Evolutionary conservation across 768 basidiomycete genomes (phyloP), one percentile per base, ranked within the genome.

Genomic region (Rubroboletus satanas): DNA sequence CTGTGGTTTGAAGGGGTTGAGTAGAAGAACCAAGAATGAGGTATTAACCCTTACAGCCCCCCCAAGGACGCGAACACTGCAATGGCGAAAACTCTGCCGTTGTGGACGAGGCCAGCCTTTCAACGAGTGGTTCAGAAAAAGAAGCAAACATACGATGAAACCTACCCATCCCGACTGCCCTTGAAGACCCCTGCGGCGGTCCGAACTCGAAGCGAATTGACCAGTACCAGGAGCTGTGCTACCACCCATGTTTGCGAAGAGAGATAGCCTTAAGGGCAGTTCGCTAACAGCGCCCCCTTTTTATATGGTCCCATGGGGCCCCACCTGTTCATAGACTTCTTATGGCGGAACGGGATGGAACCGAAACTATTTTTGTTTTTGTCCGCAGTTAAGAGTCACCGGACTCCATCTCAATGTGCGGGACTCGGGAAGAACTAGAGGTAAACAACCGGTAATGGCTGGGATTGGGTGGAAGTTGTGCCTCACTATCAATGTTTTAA

Each of bases 21-120:
- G 48, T 33, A 33, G 35, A n/a, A 14, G 11, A 1, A 44, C 15
- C 14, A 29, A 51, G 23, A 14, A 41, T 15, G n/a, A 46, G 31
- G 7, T 18, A 48, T 26, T 33, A 18, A 15, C 21, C 76, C 85
- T 62, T 73, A 84, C 78, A 92, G 69, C 62, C 88, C 88, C 66
- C 90, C 90, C 21, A 90, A 75, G 14, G 87, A 89, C 3, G 88
- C 89, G 62, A 90, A 92, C 18, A 88, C 79, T 14, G 89, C 83
- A 49, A 89, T 83, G 28, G 78, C 74, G 54, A 90, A 83, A 28
- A 87, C 74, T 60, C 75, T 78, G 44, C 80, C 75, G 66, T 92
- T 92, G 56, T 80, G 79, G 4, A 88, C 73, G 35, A 88, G 74
- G 8, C 85, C 87, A 52, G 77, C 79, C 85, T 55, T 54, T 23